Percentiles rank a stretch among this genome's conserved stretches.
These are phyloP conservation scores for Leccinum pallidistipes DNA, from an alignment of 1,284 basidiomycete genomes.

Conservation along the genomic window DNA sequence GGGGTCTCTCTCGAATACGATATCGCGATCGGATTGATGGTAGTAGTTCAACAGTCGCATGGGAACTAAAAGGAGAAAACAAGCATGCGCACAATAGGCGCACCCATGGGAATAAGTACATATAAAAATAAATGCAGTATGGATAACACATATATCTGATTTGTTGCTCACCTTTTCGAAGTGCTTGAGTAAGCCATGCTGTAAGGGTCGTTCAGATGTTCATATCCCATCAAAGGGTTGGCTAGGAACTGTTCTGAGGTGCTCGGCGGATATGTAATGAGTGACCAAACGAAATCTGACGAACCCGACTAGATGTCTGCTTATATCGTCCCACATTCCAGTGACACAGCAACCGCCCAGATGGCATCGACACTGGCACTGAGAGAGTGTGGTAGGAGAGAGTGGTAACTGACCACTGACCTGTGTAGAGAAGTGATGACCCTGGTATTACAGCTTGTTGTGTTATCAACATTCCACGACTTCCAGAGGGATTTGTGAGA, in stretches of 20 bases:
- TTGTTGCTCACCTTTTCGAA: not conserved
- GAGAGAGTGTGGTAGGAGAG: not conserved
- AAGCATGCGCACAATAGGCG: not conserved
- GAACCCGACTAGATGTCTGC: not conserved
- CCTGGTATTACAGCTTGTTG: not conserved
- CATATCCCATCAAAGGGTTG: not conserved
- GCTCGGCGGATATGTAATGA: not conserved
- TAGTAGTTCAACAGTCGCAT: not conserved
- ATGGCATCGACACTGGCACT: not conserved
- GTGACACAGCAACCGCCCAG: conserved; percentile 10
- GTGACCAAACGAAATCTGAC: not conserved
- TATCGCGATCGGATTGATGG: not conserved
- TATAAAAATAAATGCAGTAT: not conserved
- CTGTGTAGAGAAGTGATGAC: not conserved
- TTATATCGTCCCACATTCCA: conserved; percentile 18
- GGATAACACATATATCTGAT: not conserved
- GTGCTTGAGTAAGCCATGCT: not conserved
- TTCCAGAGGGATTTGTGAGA: not conserved
- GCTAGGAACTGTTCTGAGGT: not conserved
- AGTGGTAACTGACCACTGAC: not conserved
- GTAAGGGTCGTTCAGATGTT: not conserved
- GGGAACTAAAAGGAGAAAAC: conserved; percentile 7
- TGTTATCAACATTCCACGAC: not conserved
- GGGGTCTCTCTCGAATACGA: not conserved
- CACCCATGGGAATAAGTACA: not conserved